Conservation (phyloP, 2,329 filamentous ascomycete species). For the Fusarium goolgardi region DNA sequence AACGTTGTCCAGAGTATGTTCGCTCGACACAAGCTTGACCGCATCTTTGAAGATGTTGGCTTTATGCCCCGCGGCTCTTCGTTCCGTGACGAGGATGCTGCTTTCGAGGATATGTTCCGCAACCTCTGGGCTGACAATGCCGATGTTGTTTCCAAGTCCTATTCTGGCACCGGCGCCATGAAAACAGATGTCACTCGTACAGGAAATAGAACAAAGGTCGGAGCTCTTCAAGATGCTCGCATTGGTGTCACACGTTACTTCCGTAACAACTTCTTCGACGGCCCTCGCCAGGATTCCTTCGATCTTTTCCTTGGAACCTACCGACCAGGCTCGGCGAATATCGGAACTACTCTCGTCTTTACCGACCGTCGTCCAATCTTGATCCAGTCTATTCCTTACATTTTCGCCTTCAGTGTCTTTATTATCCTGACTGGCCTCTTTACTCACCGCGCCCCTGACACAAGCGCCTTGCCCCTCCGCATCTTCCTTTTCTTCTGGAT, state of each 20-base stretch:
- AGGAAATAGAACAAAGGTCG: slow-evolving; percentile 85
- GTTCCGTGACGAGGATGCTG: slow-evolving; percentile 79
- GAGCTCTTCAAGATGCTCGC: slow-evolving; percentile 85
- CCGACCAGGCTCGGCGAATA: slow-evolving; percentile 76
- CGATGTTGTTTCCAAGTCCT: slow-evolving; percentile 90
- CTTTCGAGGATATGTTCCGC: slow-evolving; percentile 91
- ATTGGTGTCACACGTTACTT: slow-evolving; percentile 92
- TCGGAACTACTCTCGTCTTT: slow-evolving; percentile 80
- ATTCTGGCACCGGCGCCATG: slow-evolving; percentile 95
- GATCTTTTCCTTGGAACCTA: slow-evolving; percentile 93
- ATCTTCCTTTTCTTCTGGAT: slow-evolving; percentile 85
- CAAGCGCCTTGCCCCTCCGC: slow-evolving; percentile 82
- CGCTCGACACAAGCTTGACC: slow-evolving; percentile 86
- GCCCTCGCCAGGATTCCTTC: slow-evolving; percentile 93
- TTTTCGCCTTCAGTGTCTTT: slow-evolving; percentile 87
- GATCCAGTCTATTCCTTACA: slow-evolving; percentile 93
- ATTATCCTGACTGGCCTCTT: slow-evolving; percentile 81
- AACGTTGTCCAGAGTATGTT: slow-evolving; percentile 99
- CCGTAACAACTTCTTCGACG: slow-evolving; percentile 94
- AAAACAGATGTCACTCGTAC: slow-evolving; percentile 99
- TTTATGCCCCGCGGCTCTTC: slow-evolving; percentile 80
- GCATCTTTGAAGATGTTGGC: slow-evolving; percentile 87
- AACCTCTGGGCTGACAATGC: slow-evolving; percentile 99
- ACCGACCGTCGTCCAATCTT: slow-evolving; percentile 85
- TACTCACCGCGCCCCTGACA: slow-evolving; percentile 76